These are phyloP conservation scores for Rhizopus sp. DNA, from an alignment of 371 early-diverging fungal genomes.

Conservation along the genomic window DNA sequence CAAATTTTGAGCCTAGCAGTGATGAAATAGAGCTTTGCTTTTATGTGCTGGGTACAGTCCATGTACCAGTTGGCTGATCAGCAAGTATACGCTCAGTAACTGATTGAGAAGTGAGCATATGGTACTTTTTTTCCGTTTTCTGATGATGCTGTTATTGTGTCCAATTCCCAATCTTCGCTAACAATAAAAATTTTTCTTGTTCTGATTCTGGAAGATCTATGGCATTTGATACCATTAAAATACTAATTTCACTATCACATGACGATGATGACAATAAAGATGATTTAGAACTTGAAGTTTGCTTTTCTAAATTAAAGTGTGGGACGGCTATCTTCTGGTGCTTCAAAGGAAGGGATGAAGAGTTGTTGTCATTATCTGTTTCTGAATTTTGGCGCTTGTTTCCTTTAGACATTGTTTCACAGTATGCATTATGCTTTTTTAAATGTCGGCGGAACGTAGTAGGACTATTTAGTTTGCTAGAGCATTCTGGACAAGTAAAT, in stretches of 20 bases:
- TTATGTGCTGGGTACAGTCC: too few relatives aligned
- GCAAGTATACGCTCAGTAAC: slow-evolving; percentile 15
- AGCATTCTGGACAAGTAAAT: slow-evolving; percentile 5
- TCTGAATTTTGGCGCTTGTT: too few relatives aligned
- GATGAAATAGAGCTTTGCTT: too few relatives aligned
- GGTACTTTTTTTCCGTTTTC: too few relatives aligned
- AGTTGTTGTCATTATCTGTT: too few relatives aligned
- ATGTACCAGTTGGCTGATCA: slow-evolving; percentile 10
- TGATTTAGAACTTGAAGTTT: too few relatives aligned
- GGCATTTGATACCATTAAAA: slow-evolving; percentile 7
- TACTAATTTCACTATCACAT: too few relatives aligned
- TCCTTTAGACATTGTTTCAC: neutral
- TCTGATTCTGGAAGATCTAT: slow-evolving; percentile 7
- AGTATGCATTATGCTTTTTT: slow-evolving; percentile 1
- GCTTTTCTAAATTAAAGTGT: too few relatives aligned
- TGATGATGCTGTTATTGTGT: slow-evolving; percentile 10
- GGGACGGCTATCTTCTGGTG: too few relatives aligned
- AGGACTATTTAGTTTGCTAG: slow-evolving; percentile 5
- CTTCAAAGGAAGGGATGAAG: too few relatives aligned
- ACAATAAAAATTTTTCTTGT: slow-evolving; percentile 5
- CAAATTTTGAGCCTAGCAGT: too few relatives aligned
- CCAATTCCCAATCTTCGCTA: slow-evolving; percentile 12
- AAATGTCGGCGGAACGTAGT: neutral
- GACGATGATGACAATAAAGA: too few relatives aligned
- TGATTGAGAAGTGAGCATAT: slow-evolving; percentile 12